A percentile compares a stretch with the other conserved stretches of the same genome.
Evolutionary conservation across 116 monocot genomes (phyloP).

Genomic region (Posidonia oceanica): DNA sequence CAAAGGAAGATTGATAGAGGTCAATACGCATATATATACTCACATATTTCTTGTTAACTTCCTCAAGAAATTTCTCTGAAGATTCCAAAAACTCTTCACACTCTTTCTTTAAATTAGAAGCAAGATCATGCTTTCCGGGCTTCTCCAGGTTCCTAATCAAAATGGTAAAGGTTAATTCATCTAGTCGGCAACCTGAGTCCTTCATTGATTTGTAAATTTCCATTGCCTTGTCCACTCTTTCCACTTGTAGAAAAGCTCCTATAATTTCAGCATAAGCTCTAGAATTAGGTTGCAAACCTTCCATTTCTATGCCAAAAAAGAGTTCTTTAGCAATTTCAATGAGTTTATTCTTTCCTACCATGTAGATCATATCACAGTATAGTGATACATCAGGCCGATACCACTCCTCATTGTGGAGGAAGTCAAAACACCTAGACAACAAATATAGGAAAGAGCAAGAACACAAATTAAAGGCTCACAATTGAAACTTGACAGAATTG

Average conservation of each 20-base stretch:
- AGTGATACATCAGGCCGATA: conserved; percentile 51
- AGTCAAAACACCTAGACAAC: conserved; percentile 52
- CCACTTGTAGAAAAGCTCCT: conserved; percentile 51
- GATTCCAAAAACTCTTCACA: no score
- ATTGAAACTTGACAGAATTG: no score
- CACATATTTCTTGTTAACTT: no score
- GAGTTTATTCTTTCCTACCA: no score
- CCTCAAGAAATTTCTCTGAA: no score
- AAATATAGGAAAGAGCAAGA: neutral
- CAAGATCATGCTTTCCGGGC: conserved; percentile 31
- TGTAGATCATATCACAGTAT: conserved; percentile 47
- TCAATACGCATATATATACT: no score
- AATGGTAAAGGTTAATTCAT: conserved; percentile 68
- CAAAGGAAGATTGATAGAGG: no score
- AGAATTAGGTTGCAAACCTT: conserved; percentile 46
- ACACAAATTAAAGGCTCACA: no score
- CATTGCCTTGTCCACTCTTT: conserved; percentile 60
- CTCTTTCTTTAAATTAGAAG: no score
- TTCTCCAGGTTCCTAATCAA: conserved; percentile 73
- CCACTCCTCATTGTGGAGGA: conserved; percentile 48
- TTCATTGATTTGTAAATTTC: conserved; percentile 53
- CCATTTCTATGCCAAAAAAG: conserved; percentile 34
- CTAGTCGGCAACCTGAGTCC: conserved; percentile 40
- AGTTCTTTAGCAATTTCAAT: no score
- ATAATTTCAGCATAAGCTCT: conserved; percentile 75